A percentile compares a stretch with the other conserved stretches of the same genome.
Conservation (phyloP, 352 stramenopile genomes). For the Pythium phragmitis region DNA sequence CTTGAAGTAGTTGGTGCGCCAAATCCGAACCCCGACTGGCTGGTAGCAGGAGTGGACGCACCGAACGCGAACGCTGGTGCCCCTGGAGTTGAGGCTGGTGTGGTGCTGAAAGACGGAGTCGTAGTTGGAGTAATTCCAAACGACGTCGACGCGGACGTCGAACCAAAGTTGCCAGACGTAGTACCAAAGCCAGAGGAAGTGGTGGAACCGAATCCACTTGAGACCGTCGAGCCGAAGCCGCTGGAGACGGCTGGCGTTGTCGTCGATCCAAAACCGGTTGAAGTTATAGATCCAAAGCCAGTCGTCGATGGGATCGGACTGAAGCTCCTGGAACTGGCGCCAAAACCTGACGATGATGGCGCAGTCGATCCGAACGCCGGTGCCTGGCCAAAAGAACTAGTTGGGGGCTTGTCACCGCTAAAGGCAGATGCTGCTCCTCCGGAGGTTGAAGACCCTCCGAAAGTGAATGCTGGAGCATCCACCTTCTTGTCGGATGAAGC, state of each 20-base stretch:
- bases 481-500: conserved; percentile 18
- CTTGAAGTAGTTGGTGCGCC: conserved; percentile 21
- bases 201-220: conserved; percentile 19
- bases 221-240: conserved; percentile 19
- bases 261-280: conserved; percentile 39
- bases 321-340: conserved; percentile 5
- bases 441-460: conserved; percentile 24
- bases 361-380: conserved; percentile 5
- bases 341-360: conserved; percentile 9
- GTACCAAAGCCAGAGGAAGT: conserved; percentile 36
- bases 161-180: conserved; percentile 29
- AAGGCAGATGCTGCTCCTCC: conserved; percentile 1
- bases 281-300: conserved; percentile 9
- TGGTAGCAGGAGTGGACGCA: conserved; percentile 27
- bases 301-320: not conserved
- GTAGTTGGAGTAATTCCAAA: conserved; percentile 38
- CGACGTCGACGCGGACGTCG: conserved; percentile 27
- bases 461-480: conserved; percentile 30
- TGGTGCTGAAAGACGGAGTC: conserved; percentile 39
- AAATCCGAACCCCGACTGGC: conserved; percentile 25
- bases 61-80: conserved; percentile 32
- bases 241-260: conserved; percentile 9
- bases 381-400: conserved; percentile 7
- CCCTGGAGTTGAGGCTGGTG: conserved; percentile 28
- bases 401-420: not conserved